Base-by-base conservation (phyloP, 2,329 filamentous ascomycete species). In the Cadophora malorum region DNA sequence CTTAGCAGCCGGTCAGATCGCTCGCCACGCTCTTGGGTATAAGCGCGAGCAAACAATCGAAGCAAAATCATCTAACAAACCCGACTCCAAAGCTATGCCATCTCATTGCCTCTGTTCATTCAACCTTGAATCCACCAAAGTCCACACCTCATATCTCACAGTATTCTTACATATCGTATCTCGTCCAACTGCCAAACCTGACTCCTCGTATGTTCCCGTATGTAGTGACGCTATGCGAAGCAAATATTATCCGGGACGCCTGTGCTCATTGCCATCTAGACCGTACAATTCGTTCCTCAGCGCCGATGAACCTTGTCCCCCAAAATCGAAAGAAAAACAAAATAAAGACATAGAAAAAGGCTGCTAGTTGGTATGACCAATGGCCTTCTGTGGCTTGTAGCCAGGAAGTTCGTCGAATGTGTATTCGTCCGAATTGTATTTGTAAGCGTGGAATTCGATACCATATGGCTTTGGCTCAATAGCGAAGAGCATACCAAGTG, bases 381-480 rank as follows among this genome's bases (percentile, higher is more conserved):
- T 73, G 63, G 77, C 87, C 74, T 86, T 86, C 71, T 87, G 87
- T 35, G 96, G 86, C 79, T 91, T 89, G 80, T 96, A 98, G 76
- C 94, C 85, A n/a, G 90, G 91, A 56, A 96, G 81, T 77, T 96
- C 90, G 68, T 96, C 89, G 75, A 99, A 99, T 86, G 90, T 93
- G 70, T 91, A 89, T 23, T 82, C 86, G 3, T 85, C 83, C 70
- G 92, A 87, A 77, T 97, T 92, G 82, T 97, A 99, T 69, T 90
- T 88, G 83, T 97, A 99, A 0, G 94, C 95, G 79, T 97, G 95
- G 82, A 98, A 97, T 69, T 97, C 95, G 67, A 97, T 94, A 16
- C 96, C 96, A 74, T 99, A 99, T 0, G 96, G 96, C 84, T 97
- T 97, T 41, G 96, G 96, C 80, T 99, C 95, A 59, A 99, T 91